Evolutionary conservation across 108 stramenopile genomes (phyloP), one percentile per base, ranked within the genome.

Genomic region (Licmophora abbreviata): DNA sequence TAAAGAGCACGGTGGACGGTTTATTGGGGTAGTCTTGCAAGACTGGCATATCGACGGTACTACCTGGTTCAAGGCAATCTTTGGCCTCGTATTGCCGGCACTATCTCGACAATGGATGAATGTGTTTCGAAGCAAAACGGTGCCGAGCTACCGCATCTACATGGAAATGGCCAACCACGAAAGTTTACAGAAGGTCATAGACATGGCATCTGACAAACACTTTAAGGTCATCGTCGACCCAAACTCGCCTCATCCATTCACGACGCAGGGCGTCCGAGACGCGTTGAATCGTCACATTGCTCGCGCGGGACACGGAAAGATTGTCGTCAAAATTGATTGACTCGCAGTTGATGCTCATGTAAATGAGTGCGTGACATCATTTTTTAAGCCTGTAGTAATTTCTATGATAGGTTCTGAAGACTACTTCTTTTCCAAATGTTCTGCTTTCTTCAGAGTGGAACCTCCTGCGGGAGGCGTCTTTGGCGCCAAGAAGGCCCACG

Each of bases 301-400:
- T 22, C 52, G 51, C 12, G 32, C 43, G 31, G 59, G 45, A 42
- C 59, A 61, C 17, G 59, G 59, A 53, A 61, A 61, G 36, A 51
- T 61, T n/a, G 59, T 61, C 10, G 46, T 61, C 0, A 53, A 15
- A 29, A 21, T 61, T 42, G 59, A 44, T 15, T 44, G n/a, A n/a
- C n/a, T n/a, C n/a, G n/a, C n/a, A n/a, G n/a, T n/a, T n/a, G n/a
- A n/a, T n/a, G n/a, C n/a, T n/a, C n/a, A n/a, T n/a, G n/a, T n/a
- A n/a, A n/a, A n/a, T n/a, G n/a, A n/a, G n/a, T n/a, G n/a, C n/a
- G n/a, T n/a, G n/a, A n/a, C n/a, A n/a, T n/a, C n/a, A n/a, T n/a
- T n/a, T n/a, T n/a, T n/a, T n/a, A n/a, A n/a, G n/a, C n/a, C n/a
- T n/a, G n/a, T n/a, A n/a, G n/a, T n/a, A n/a, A n/a, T n/a, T n/a